Percentiles rank a stretch among this genome's conserved stretches.
Conservation (phyloP, 78 protist genomes). For the Polysphondylium violaceum region DNA sequence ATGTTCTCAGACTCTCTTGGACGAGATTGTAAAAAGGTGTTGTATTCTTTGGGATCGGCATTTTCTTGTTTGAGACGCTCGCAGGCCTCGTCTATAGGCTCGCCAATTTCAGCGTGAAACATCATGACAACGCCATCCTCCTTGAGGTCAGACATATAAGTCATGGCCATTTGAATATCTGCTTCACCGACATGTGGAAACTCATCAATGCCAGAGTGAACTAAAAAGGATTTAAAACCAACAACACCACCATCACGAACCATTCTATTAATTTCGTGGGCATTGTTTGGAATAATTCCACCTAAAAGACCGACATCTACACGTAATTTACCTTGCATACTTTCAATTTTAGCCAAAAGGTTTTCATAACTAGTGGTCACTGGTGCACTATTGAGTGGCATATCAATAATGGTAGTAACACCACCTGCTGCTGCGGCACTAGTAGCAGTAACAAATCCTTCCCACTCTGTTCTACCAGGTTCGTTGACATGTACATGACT, state of each 20-base stretch:
- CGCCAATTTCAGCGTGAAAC: constrained; percentile 75
- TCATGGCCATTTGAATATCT: constrained; percentile 46
- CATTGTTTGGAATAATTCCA: constrained; percentile 63
- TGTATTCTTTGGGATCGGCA: constrained; percentile 24
- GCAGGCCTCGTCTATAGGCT: constrained; percentile 26
- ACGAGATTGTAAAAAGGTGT: constrained; percentile 51
- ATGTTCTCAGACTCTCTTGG: constrained; percentile 51
- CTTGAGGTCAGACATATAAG: constrained; percentile 9
- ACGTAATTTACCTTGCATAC: constrained; percentile 30
- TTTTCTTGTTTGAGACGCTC: background rate
- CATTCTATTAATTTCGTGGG: constrained; percentile 27
- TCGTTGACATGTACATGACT: constrained; percentile 82
- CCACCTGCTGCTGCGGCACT: constrained; percentile 87
- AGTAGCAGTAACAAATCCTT: constrained; percentile 69
- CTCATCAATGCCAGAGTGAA: constrained; percentile 62
- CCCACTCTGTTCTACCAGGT: constrained; percentile 85
- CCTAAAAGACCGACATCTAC: constrained; percentile 78
- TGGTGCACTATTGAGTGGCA: constrained; percentile 78
- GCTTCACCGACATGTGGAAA: constrained; percentile 10
- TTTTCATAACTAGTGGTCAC: constrained; percentile 49
- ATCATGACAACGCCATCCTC: constrained; percentile 42
- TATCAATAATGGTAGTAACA: constrained; percentile 83
- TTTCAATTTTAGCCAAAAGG: constrained; percentile 22
- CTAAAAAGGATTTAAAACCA: constrained; percentile 57
- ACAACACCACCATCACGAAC: constrained; percentile 66